Conservation (phyloP, 768 basidiomycete genomes). For the Cubamyces lactineus region DNA sequence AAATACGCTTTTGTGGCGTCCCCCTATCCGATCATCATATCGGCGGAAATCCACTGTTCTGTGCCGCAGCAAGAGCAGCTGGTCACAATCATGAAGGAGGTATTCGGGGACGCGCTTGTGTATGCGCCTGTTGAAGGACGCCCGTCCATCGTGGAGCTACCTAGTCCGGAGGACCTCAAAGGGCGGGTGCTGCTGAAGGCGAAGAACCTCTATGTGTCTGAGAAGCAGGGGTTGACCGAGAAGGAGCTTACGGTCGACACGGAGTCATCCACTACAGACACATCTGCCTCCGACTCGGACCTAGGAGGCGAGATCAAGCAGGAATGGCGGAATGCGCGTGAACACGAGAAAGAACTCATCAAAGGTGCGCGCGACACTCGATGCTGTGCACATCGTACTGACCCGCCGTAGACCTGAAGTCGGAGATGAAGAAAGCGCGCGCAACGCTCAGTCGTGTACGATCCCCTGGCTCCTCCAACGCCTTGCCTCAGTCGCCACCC, state of each 20-base stretch:
- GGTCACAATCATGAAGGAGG: constrained; percentile 70
- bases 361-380: constrained; percentile 33
- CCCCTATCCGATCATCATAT: constrained; percentile 91
- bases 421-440: constrained; percentile 44
- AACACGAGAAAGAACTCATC: constrained; percentile 39
- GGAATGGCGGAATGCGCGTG: constrained; percentile 35
- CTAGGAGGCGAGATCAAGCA: constrained; percentile 30
- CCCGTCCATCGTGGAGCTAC: constrained; percentile 56
- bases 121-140: constrained; percentile 50
- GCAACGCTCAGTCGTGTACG: constrained; percentile 45
- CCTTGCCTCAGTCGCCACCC: constrained; percentile 6
- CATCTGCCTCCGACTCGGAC: constrained; percentile 38
- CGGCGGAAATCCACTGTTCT: constrained; percentile 88
- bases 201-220: constrained; percentile 71
- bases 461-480: constrained; percentile 14
- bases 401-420: constrained; percentile 40
- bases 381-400: neutral
- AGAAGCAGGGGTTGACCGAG: constrained; percentile 39
- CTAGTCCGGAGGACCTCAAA: constrained; percentile 84
- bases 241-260: constrained; percentile 40
- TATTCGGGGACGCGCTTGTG: constrained; percentile 60
- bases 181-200: constrained; percentile 85
- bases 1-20: constrained; percentile 92
- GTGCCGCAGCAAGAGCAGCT: constrained; percentile 79
- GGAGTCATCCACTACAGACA: constrained; percentile 47